Conservation (phyloP, 78 protist species). For the Acrasis kona region DNA sequence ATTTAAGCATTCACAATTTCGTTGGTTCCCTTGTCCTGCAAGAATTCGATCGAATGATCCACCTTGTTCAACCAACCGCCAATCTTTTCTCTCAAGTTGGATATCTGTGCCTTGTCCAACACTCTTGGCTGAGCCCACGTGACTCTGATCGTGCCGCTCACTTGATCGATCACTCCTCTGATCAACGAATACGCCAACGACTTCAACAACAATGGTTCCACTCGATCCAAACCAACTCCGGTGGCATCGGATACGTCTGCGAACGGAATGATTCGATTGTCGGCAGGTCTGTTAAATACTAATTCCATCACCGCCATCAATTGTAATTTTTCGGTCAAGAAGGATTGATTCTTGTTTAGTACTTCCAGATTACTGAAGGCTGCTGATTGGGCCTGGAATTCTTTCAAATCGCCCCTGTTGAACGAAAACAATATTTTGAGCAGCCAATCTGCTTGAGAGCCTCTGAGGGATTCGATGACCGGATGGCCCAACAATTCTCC, state of each 20-base stretch:
- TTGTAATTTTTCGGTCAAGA: conserved; percentile 48
- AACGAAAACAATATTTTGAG: conserved; percentile 43
- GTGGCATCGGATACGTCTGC: conserved; percentile 34
- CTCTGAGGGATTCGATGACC: conserved; percentile 44
- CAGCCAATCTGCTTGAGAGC: conserved; percentile 45
- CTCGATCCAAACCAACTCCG: conserved; percentile 28
- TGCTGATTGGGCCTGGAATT: not conserved
- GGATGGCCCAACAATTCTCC: conserved; percentile 65
- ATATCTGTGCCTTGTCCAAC: conserved; percentile 45
- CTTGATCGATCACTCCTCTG: conserved; percentile 58
- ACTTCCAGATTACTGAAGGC: conserved; percentile 22
- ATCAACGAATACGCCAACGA: conserved; percentile 50
- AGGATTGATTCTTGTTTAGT: conserved; percentile 25
- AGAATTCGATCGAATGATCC: not conserved
- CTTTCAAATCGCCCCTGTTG: conserved; percentile 53
- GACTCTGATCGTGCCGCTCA: conserved; percentile 34
- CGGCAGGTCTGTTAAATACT: conserved; percentile 49
- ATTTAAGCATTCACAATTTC: no score
- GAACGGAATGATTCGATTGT: conserved; percentile 43
- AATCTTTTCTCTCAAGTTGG: conserved; percentile 26
- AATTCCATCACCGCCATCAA: conserved; percentile 56
- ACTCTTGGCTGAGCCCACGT: conserved; percentile 66
- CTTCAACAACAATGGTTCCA: conserved; percentile 54
- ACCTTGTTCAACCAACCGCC: conserved; percentile 31
- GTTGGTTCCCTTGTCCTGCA: not conserved